Conservation (phyloP, 192 early-diverging fungal genomes). For the Ambispora gerdemannii region DNA sequence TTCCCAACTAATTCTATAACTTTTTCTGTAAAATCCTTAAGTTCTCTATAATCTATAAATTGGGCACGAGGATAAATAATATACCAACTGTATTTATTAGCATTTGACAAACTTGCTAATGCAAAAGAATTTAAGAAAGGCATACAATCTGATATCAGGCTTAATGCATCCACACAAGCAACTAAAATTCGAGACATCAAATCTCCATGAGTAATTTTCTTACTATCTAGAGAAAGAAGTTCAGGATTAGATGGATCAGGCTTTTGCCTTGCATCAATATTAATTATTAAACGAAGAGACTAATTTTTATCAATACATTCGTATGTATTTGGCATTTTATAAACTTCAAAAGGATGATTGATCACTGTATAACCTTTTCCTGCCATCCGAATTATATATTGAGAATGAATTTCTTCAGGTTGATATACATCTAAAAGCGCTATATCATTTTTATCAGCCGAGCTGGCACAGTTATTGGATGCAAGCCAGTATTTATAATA, state of each 20-base stretch:
- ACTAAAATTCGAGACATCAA: constrained; percentile 13
- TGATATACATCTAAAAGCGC: background rate
- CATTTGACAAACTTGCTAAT: constrained; percentile 1
- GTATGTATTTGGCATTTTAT: constrained; percentile 6
- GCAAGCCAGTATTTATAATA: background rate
- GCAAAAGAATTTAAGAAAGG: constrained; percentile 1
- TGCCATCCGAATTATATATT: background rate
- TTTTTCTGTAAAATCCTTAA: constrained; percentile 11
- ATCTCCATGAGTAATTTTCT: constrained; percentile 17
- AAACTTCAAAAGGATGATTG: background rate
- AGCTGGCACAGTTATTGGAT: background rate
- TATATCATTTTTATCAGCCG: background rate
- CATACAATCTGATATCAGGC: background rate
- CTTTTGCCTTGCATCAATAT: constrained; percentile 8
- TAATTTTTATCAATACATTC: background rate
- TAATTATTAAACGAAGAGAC: constrained; percentile 1
- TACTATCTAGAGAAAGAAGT: constrained; percentile 7
- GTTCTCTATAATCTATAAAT: constrained; percentile 3
- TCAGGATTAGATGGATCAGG: constrained; percentile 2
- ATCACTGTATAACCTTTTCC: background rate
- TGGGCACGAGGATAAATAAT: background rate
- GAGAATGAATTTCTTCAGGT: constrained; percentile 1
- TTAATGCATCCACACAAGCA: background rate
- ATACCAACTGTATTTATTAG: constrained; percentile 12
- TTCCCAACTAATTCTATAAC: constrained; percentile 15